A percentile compares a stretch with the other conserved stretches of the same genome.
These are phyloP conservation scores for Exophiala sp. DNA, from an alignment of 2,329 filamentous ascomycete species.

Conservation along the genomic window DNA sequence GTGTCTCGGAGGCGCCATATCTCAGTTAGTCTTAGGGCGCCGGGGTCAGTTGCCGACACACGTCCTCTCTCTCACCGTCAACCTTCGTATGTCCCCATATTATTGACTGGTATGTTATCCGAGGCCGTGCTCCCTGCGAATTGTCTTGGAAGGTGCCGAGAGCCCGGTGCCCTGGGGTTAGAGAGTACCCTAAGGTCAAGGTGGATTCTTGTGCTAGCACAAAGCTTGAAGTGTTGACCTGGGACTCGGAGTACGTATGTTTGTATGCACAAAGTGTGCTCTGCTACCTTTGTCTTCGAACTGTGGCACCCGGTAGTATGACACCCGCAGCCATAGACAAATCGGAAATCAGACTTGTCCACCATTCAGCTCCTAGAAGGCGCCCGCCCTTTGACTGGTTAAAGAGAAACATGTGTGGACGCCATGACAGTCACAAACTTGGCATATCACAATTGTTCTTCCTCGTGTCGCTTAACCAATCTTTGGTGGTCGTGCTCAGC, in stretches of 20 bases:
- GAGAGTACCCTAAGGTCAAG: background rate
- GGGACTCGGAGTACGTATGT: background rate
- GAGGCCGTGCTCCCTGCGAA: no score
- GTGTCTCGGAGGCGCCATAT: no score
- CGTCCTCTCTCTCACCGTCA: no score
- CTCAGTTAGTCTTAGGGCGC: no score
- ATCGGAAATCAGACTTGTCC: background rate
- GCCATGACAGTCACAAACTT: background rate
- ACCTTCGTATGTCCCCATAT: no score
- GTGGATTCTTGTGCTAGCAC: background rate
- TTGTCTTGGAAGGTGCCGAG: background rate
- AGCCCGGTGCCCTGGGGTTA: background rate
- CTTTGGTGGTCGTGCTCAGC: no score
- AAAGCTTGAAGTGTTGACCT: constrained; percentile 6
- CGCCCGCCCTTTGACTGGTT: background rate
- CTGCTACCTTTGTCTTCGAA: no score
- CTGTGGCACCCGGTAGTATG: no score
- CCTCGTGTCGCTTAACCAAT: no score
- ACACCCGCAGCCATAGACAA: background rate
- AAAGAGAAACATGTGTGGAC: background rate
- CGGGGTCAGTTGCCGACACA: no score
- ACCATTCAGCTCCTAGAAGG: background rate
- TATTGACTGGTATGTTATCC: no score
- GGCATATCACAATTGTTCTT: background rate
- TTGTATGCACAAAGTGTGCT: no score